These are phyloP conservation scores for Coniochaeta sp. DNA, from an alignment of 2,329 filamentous ascomycete species.

Conservation along the genomic window DNA sequence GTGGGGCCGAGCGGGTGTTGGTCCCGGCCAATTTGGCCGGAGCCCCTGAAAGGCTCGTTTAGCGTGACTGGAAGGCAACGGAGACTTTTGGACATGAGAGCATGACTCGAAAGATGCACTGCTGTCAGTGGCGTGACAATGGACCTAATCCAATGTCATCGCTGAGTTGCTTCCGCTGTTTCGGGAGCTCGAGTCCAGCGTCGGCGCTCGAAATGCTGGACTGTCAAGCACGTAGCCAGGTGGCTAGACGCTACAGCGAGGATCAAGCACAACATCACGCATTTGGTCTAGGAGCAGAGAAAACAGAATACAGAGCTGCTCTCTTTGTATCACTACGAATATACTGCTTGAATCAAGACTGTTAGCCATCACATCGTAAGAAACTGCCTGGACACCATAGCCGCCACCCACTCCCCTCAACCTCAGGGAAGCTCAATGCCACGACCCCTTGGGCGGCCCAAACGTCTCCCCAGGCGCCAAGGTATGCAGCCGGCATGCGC, in stretches of 20 bases:
- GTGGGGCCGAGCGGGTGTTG: neutral
- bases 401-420: neutral
- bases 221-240: no score
- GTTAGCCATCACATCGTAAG: neutral
- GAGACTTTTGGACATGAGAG: neutral
- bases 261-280: no score
- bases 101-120: no score
- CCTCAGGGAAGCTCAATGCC: neutral
- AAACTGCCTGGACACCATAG: neutral
- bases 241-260: no score
- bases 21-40: neutral
- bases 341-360: neutral
- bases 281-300: no score
- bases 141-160: no score
- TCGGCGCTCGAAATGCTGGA: no score
- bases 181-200: no score
- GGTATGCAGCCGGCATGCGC: slow-evolving; percentile 9
- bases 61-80: neutral
- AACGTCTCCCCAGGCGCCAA: slow-evolving; percentile 11
- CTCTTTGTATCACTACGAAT: no score
- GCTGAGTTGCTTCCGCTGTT: no score
- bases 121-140: no score
- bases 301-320: no score
- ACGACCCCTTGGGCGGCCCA: slow-evolving; percentile 6
- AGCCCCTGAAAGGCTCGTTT: neutral